Base-by-base conservation (phyloP, 2,329 filamentous ascomycete species). In the Trichoderma aggressivum region DNA sequence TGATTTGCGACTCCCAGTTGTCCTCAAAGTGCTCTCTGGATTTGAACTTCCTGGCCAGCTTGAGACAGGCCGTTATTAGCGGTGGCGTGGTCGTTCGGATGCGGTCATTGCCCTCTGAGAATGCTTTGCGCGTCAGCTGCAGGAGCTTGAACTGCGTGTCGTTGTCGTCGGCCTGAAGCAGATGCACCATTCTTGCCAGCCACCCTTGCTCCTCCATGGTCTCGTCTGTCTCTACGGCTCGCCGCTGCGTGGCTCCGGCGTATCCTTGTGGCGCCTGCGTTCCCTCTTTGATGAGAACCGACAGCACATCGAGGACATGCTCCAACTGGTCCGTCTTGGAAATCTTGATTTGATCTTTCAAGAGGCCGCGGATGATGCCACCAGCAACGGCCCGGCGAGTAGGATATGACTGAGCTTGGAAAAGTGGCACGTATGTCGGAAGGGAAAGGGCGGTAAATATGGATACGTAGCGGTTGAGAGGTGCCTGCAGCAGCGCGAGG, bases 201-300 rank as follows among this genome's bases (percentile, higher is more conserved):
- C 94, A 98, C 65, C 96, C 96, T 84, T 99, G 96, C 82, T 99
- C 96, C 81, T 99, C 95, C 77, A 98, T 90, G 0, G 95, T 98
- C 83, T 99, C 97, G 73, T 99, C 96, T 0, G 96, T 98, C 84
- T 99, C 97, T 60, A 87, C 80, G 0, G 84, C 88, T 73, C 94
- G 90, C 74, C 93, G 87, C 78, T 95, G 92, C 7, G 92, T 89
- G 50, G 92, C 89, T 4, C 93, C 93, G 0, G 94, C 91, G 76
- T 98, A 98, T 34, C 93, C 93, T 60, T 90, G 88, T n/a, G 93
- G 90, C 68, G 91, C 86, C 77, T 97, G 94, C 16, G 92, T 91
- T 14, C 95, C 94, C 82, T 99, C 96, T 76, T 94, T 96, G 79
- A 99, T 96, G 43, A 99, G 85, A 0, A 99, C 96, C 75, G 93